Evolutionary conservation across 2,329 filamentous ascomycete species (phyloP).

Genomic region (Chaetomium strumarium): DNA sequence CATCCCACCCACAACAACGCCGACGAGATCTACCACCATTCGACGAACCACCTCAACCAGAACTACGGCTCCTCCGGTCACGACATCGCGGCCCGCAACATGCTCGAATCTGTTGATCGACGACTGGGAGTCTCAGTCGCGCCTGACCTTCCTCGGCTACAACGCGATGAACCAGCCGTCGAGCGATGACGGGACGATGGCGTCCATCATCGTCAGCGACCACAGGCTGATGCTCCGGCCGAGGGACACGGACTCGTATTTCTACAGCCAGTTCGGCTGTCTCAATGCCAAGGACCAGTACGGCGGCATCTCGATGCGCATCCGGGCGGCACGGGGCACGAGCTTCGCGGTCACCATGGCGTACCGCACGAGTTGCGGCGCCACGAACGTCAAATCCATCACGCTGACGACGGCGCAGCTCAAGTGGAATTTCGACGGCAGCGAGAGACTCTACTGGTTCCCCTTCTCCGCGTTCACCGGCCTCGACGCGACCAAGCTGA

Average conservation of each 20-base stretch:
- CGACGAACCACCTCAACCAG: constrained; percentile 10
- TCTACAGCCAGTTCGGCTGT: constrained; percentile 53
- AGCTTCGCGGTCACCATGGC: constrained; percentile 48
- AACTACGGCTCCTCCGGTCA: constrained; percentile 15
- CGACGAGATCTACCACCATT: constrained; percentile 12
- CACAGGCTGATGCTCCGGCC: constrained; percentile 48
- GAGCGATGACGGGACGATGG: constrained; percentile 53
- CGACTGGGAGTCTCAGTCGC: constrained; percentile 57
- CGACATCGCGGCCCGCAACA: constrained; percentile 13
- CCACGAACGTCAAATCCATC: constrained; percentile 30
- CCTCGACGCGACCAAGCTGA: constrained; percentile 46
- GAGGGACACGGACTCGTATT: constrained; percentile 44
- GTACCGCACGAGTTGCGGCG: constrained; percentile 40
- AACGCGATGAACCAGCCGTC: constrained; percentile 51
- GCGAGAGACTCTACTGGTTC: constrained; percentile 53
- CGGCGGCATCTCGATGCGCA: constrained; percentile 50
- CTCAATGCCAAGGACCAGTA: constrained; percentile 44
- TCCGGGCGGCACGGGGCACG: constrained; percentile 47
- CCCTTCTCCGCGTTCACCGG: constrained; percentile 46
- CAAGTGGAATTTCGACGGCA: constrained; percentile 55
- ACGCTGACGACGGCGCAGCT: constrained; percentile 42
- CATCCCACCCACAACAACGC: constrained; percentile 5
- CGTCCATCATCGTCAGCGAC: constrained; percentile 47
- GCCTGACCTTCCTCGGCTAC: constrained; percentile 55
- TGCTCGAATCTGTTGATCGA: constrained; percentile 38